Conservation (phyloP, 805 yeast genomes). For the Sungouiozyma intestinalis region DNA sequence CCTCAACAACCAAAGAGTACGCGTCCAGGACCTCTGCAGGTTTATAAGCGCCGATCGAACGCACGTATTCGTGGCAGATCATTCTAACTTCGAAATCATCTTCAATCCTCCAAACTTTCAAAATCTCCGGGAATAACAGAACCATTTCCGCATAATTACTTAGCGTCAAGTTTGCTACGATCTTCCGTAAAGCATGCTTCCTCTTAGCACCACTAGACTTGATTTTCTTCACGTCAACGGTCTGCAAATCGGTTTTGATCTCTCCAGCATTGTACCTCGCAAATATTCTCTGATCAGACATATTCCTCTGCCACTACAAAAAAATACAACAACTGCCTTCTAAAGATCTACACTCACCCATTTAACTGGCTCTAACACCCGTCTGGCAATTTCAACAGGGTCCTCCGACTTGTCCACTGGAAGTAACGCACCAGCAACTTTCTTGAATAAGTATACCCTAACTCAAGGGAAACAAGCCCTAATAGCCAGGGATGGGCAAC, state of each 20-base stretch:
- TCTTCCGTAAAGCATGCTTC: conserved; percentile 51
- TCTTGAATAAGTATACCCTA: no score
- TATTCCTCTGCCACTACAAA: conserved; percentile 1
- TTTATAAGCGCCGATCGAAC: conserved; percentile 47
- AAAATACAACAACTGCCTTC: background rate
- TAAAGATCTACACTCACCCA: background rate
- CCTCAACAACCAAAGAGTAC: conserved; percentile 44
- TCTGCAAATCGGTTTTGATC: conserved; percentile 25
- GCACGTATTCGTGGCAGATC: conserved; percentile 57
- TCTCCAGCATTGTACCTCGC: conserved; percentile 27
- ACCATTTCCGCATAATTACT: conserved; percentile 66
- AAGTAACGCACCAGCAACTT: no score
- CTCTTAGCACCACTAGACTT: conserved; percentile 28
- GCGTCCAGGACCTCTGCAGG: conserved; percentile 48
- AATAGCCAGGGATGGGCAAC: no score
- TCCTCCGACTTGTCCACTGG: no score
- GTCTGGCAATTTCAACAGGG: no score
- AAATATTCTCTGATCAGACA: conserved; percentile 26
- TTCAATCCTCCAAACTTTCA: conserved; percentile 39
- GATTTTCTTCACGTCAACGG: conserved; percentile 32
- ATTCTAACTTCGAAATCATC: conserved; percentile 62
- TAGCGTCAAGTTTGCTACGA: conserved; percentile 74
- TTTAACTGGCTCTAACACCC: no score
- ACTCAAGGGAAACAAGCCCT: no score
- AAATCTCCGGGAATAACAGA: conserved; percentile 52